Base-by-base conservation (phyloP, 768 basidiomycete species). In the Lentinus brumalis region DNA sequence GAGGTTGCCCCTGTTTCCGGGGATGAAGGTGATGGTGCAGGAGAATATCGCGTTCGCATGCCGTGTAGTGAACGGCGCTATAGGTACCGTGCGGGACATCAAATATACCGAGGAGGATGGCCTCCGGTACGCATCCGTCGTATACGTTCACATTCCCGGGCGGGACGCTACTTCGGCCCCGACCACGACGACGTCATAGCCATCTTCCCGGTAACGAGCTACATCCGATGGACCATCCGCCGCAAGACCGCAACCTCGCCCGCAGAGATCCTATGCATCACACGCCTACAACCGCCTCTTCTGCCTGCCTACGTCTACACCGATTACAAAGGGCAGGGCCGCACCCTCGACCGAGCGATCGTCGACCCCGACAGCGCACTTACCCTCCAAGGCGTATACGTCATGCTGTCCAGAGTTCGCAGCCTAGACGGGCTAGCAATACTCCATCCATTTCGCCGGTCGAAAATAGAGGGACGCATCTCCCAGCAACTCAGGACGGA, bases 341-440 rank as follows among this genome's bases (percentile, higher is more conserved):
- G 69, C 3, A 66, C 72, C 2, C 50, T 74, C 15, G 44, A 66
- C 0, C 42, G 45, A 2, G 70, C 64, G 3, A 66, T 73, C 5
- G 69, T 74, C 0, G 73, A 75, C 54, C 54, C 73, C 2, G 44
- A 49, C 0, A 62, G 64, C 14, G 66, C 65, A 2, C 41, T 50
- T 16, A 52, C 46, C 7, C 40, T 53, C 8, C 69, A 71, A 57
- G 64, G 69, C 1, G 63, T 68, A 2, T 74, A 74, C 54, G 73
- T 74, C 1, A 74, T 74, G 71, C 55, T 74, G 2, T 74, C 73
- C 1, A n/a, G 71, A 18, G 70, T 71, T 0, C 66, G 58, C 18
- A 57, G 53, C 2, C 31, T 74, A 7, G 21, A 59, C 11, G 70
- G 70, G 0, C 18, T 74, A 2, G 59, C 64, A 11, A 67, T 74